Evolutionary conservation across 345 rosid genomes (phyloP).

Genomic region (Tarenaya hassleriana): DNA sequence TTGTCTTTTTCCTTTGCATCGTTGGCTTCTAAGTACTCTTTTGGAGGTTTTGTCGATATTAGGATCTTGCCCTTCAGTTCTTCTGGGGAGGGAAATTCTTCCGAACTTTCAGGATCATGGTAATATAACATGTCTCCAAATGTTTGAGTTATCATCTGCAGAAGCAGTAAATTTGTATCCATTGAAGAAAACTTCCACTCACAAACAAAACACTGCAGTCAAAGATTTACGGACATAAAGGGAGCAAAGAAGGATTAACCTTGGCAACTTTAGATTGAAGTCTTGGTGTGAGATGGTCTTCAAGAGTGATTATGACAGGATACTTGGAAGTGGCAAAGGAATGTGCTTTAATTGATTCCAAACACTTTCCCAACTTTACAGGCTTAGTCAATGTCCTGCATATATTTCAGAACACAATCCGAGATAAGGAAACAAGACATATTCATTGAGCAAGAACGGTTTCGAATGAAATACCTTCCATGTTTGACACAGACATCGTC

Average conservation of each 20-base stretch:
- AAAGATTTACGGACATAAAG: background rate
- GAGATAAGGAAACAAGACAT: conserved; percentile 1
- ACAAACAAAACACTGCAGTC: background rate
- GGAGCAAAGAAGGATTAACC: background rate
- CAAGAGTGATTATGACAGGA: conserved; percentile 71
- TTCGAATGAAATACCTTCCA: conserved; percentile 96
- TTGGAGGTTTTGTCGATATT: conserved; percentile 66
- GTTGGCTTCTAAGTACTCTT: conserved; percentile 39
- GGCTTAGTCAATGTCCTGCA: conserved; percentile 76
- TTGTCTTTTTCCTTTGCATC: conserved; percentile 29
- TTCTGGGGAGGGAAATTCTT: conserved; percentile 57
- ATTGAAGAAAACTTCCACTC: background rate
- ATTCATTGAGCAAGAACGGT: conserved; percentile 4
- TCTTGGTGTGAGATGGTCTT: conserved; percentile 69
- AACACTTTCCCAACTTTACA: conserved; percentile 59
- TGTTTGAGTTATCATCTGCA: conserved; percentile 52
- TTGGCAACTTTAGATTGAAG: conserved; percentile 70
- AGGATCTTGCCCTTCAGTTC: conserved; percentile 41
- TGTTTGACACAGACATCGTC: conserved; percentile 74
- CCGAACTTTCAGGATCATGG: conserved; percentile 36
- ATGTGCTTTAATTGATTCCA: conserved; percentile 57
- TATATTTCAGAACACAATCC: conserved; percentile 5
- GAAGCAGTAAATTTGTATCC: background rate
- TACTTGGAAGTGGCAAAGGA: conserved; percentile 60
- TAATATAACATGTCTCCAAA: conserved; percentile 44